Base-by-base conservation (phyloP, 2,329 filamentous ascomycete species). In the Orbilia quercus region DNA sequence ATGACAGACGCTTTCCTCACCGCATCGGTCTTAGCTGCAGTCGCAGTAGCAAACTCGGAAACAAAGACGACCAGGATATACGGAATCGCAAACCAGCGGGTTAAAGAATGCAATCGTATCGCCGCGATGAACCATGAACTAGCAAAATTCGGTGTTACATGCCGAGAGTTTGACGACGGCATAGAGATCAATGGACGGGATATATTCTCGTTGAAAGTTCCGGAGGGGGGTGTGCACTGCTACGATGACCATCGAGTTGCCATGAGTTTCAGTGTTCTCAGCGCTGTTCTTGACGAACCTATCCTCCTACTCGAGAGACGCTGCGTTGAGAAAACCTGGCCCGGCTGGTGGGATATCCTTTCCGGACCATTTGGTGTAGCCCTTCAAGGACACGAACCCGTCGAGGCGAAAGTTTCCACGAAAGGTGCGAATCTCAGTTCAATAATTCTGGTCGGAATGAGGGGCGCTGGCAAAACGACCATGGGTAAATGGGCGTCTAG, bases 1-100 rank as follows among this genome's bases (percentile, higher is more conserved):
- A 99, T 99, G 95, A 99, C 95, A 0, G 95, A 99, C 81, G 95
- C 95, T 53, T 99, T 99, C 84, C 85, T 99, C 58, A 97, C 93
- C 2, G 95, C 95, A 16, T 96, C 92, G 1, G 92, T 96, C 2
- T 85, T 99, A 50, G 95, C 92, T 23, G 95, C 95, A 36, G 91
- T 96, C 45, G 92, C 94, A 7, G 88, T 86, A 12, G 91, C 91
- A 1, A 88, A 88, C 55, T 83, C 82, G 57, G 80, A 81, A 7
- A 85, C 84, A 38, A 82, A 82, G 48, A 89, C 87, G 1, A 99
- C 95, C 0, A 88, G 87, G 64, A 98, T 99, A 76, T 90, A 89
- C 14, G 95, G 95, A 54, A 99, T 99, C 77, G 95, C 95, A 28
- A 99, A 99, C 79, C 95, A 99, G 80, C 88, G 95, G 77, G 94